Evolutionary conservation across 257 asterid species (phyloP).

Genomic region (Eustoma russellianum): DNA sequence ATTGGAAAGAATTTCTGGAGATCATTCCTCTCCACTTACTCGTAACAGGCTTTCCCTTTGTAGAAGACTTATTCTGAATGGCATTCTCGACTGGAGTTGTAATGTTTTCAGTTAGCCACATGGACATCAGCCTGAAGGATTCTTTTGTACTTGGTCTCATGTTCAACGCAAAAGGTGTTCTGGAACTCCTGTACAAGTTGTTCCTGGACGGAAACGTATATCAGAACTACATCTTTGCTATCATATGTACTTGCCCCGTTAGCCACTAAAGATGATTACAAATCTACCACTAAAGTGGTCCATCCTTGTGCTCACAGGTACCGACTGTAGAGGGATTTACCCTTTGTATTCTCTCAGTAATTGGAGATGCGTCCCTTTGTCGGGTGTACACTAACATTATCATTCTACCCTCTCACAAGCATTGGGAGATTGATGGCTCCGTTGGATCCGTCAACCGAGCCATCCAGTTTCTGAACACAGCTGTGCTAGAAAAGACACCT

Average conservation of each 20-base stretch:
- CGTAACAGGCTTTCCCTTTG: neutral
- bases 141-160: conserved; percentile 56
- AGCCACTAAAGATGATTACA: too few species aligned
- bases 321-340: conserved; percentile 46
- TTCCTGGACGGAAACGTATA: conserved; percentile 43
- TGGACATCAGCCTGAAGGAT: conserved; percentile 27
- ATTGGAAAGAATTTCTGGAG: neutral
- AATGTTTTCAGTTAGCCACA: conserved; percentile 22
- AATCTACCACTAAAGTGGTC: too few species aligned
- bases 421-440: conserved; percentile 72
- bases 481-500: conserved; percentile 46
- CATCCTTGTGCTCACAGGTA: conserved; percentile 24
- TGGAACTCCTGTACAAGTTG: conserved; percentile 57
- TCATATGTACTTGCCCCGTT: too few species aligned
- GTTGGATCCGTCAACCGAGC: conserved; percentile 38
- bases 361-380: too few species aligned
- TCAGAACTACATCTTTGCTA: too few species aligned
- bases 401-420: conserved; percentile 71
- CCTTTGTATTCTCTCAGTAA: conserved; percentile 33
- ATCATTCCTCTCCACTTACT: neutral
- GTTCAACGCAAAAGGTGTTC: conserved; percentile 46
- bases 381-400: conserved; percentile 40
- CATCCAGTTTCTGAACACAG: conserved; percentile 45
- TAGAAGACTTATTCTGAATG: neutral
- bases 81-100: conserved; percentile 21